These are phyloP conservation scores for Globisporangium radiosum DNA, from an alignment of 352 stramenopile species.

Conservation along the genomic window DNA sequence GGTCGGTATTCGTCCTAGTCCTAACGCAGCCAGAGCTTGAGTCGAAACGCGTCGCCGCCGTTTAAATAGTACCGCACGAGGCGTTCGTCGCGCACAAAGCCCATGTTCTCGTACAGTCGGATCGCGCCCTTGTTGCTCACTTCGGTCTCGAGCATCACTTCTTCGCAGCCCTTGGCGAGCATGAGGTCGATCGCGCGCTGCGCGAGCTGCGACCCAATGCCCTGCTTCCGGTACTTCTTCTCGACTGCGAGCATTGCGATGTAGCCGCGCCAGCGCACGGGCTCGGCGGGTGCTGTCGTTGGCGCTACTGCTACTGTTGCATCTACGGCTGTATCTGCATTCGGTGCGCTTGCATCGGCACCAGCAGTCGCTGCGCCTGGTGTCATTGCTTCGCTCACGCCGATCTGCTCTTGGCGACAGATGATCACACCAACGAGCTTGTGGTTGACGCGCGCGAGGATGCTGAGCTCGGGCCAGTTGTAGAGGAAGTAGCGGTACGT, in stretches of 20 bases:
- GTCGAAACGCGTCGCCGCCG: conserved; percentile 89
- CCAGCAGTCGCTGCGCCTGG: conserved; percentile 1
- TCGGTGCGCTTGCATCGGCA: too few species aligned
- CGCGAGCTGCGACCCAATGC: conserved; percentile 89
- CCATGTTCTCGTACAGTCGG: conserved; percentile 91
- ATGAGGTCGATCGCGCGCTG: conserved; percentile 87
- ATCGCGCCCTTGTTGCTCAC: conserved; percentile 90
- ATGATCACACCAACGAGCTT: conserved; percentile 90
- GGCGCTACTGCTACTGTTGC: neutral
- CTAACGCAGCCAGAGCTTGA: conserved; percentile 86
- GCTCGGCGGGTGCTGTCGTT: neutral
- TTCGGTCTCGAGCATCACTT: conserved; percentile 93
- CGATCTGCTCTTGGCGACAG: conserved; percentile 85
- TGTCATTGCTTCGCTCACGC: conserved; percentile 42
- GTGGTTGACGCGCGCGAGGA: conserved; percentile 79
- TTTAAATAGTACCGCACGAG: conserved; percentile 96
- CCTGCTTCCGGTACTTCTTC: conserved; percentile 80
- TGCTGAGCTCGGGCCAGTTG: conserved; percentile 91
- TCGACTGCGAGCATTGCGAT: conserved; percentile 95
- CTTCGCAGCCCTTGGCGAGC: conserved; percentile 65
- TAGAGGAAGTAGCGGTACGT: conserved; percentile 96
- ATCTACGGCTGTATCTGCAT: too few species aligned
- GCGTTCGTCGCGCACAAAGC: conserved; percentile 90
- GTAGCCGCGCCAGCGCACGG: conserved; percentile 80
- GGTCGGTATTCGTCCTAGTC: neutral